A percentile compares a stretch with the other conserved stretches of the same genome.
Evolutionary conservation across 129 eudicot genomes (phyloP).

Genomic region (Glebionis coronaria): DNA sequence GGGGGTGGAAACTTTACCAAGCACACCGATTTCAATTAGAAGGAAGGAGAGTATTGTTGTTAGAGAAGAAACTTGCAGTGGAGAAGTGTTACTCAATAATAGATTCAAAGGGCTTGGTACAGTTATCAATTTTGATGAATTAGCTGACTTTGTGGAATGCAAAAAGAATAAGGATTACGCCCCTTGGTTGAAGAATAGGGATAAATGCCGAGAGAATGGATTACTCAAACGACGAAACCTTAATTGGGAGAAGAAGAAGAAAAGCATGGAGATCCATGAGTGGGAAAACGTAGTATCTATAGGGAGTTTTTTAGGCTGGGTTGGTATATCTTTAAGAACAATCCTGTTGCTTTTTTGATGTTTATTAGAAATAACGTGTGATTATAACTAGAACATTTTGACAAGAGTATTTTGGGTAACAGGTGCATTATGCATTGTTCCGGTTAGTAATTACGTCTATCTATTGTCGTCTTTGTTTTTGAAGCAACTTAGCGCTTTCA

Average conservation of each 20-base stretch:
- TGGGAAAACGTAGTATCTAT: no score
- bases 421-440: no score
- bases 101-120: constrained; percentile 3
- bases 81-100: constrained; percentile 53
- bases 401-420: no score
- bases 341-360: no score
- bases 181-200: constrained; percentile 54
- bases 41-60: constrained; percentile 11
- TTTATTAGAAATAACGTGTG: no score
- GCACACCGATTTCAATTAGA: neutral
- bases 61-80: constrained; percentile 42
- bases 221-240: constrained; percentile 32
- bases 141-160: constrained; percentile 73
- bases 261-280: no score
- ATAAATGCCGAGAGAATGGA: constrained; percentile 39
- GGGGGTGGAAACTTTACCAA: constrained; percentile 21
- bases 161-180: constrained; percentile 57
- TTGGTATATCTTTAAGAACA: no score
- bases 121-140: constrained; percentile 44
- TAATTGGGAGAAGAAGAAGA: constrained; percentile 28
- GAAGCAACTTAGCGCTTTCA: no score
- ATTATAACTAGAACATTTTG: no score
- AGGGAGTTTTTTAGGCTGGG: neutral
- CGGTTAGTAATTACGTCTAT: no score
- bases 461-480: no score